These are phyloP conservation scores for Linderniella brevidens DNA, from an alignment of 257 asterid genomes.

Conservation along the genomic window DNA sequence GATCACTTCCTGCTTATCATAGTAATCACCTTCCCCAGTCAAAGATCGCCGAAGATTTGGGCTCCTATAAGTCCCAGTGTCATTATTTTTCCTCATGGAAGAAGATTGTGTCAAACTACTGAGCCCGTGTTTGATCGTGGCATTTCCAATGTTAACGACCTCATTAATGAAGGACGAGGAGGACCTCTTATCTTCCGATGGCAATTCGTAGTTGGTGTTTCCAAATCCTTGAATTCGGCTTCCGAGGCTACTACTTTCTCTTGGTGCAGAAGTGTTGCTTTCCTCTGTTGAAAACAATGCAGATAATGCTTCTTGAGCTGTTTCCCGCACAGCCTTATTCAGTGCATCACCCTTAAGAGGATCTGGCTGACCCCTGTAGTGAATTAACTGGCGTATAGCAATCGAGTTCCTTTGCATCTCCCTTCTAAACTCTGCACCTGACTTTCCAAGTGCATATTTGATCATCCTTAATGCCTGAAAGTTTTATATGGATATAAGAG, in stretches of 20 bases:
- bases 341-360: conserved; percentile 87
- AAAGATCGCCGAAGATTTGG: conserved; percentile 84
- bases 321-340: conserved; percentile 93
- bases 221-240: conserved; percentile 96
- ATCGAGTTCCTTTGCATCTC: conserved; percentile 97
- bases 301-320: conserved; percentile 89
- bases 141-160: conserved; percentile 88
- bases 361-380: conserved; percentile 89
- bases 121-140: conserved; percentile 79
- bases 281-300: conserved; percentile 76
- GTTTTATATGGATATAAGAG: too few relatives aligned
- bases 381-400: conserved; percentile 76
- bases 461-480: conserved; percentile 73
- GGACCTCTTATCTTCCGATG: conserved; percentile 72
- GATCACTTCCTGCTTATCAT: conserved; percentile 45
- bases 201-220: conserved; percentile 50
- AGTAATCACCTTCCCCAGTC: conserved; percentile 42
- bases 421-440: conserved; percentile 87
- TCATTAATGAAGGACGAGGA: conserved; percentile 49
- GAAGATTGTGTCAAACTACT: conserved; percentile 65
- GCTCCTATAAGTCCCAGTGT: conserved; percentile 61
- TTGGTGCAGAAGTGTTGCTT: conserved; percentile 34
- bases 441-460: conserved; percentile 86
- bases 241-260: conserved; percentile 55
- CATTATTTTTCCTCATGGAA: conserved; percentile 50